Conservation (phyloP, 192 early-diverging fungal species). For the Obelidium mucronatum region DNA sequence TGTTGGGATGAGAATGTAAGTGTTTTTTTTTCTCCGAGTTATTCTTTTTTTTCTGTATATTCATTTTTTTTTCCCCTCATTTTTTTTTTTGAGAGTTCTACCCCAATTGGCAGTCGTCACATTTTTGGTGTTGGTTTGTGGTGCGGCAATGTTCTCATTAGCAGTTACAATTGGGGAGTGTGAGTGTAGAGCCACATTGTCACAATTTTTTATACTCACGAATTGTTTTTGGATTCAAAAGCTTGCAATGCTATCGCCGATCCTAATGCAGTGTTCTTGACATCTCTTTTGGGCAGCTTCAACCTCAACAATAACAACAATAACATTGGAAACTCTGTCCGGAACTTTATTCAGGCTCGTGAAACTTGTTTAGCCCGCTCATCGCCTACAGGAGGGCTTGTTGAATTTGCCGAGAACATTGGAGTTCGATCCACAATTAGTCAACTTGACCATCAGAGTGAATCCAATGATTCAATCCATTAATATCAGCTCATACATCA, state of each 20-base stretch:
- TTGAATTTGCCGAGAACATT: background rate
- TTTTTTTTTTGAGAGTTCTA: background rate
- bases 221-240: background rate
- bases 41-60: too few species aligned
- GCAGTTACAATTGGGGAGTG: constrained; percentile 8
- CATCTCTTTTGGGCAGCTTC: background rate
- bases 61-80: background rate
- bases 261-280: constrained; percentile 15
- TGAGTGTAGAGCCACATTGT: too few species aligned
- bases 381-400: background rate
- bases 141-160: background rate
- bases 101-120: constrained; percentile 9
- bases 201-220: too few species aligned
- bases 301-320: background rate
- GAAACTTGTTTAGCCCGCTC: background rate
- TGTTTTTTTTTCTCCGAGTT: too few species aligned
- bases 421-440: background rate
- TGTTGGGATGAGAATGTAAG: background rate
- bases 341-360: constrained; percentile 20
- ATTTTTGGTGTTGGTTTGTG: constrained; percentile 1
- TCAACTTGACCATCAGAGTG: background rate
- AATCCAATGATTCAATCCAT: background rate
- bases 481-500: background rate
- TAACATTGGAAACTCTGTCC: background rate
- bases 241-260: background rate